Evolutionary conservation across 768 basidiomycete species (phyloP).

Genomic region (Podaxis sp.): DNA sequence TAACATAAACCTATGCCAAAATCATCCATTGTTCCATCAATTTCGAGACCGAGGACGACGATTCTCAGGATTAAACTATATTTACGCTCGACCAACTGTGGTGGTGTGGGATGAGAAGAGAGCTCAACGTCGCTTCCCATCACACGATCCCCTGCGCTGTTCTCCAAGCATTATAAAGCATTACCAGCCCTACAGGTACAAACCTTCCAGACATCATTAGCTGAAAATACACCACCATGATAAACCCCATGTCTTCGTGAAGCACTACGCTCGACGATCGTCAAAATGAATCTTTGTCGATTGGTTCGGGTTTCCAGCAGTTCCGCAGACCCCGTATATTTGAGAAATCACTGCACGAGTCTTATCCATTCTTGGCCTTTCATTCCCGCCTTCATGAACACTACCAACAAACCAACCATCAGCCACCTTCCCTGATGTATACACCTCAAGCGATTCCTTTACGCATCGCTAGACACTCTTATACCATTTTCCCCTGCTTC

Average conservation of each 20-base stretch:
- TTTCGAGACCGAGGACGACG: background rate
- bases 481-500: background rate
- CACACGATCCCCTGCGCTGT: background rate
- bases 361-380: background rate
- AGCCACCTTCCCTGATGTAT: background rate
- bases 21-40: background rate
- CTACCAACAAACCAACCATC: background rate
- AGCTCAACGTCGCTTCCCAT: background rate
- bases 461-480: background rate
- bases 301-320: background rate
- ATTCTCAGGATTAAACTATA: background rate
- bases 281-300: background rate
- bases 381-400: background rate
- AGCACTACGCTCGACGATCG: background rate
- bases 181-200: background rate
- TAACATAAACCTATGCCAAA: background rate
- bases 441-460: background rate
- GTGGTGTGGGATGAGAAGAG: slow-evolving; percentile 3
- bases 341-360: background rate
- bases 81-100: background rate
- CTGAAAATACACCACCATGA: background rate
- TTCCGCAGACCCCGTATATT: background rate
- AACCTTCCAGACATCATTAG: background rate
- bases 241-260: background rate
- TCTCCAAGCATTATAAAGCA: background rate